A percentile compares a stretch with the other conserved stretches of the same genome.
These are phyloP conservation scores for Colletotrichum echinochloae DNA, from an alignment of 2,329 filamentous ascomycete species.

Conservation along the genomic window DNA sequence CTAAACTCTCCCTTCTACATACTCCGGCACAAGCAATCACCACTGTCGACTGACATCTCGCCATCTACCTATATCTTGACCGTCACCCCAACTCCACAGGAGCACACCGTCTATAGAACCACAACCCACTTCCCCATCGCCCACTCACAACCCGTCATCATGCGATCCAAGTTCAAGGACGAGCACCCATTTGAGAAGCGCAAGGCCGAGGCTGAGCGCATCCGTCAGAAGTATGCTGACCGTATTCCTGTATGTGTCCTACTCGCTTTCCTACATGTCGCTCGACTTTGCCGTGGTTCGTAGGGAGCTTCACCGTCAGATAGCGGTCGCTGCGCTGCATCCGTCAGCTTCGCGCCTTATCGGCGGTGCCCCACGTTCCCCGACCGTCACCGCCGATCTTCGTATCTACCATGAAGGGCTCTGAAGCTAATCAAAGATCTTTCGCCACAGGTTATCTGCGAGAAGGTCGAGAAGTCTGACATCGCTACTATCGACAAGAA, in stretches of 20 bases:
- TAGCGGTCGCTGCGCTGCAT: not conserved
- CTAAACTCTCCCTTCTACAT: conserved; percentile 41
- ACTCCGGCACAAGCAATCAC: conserved; percentile 38
- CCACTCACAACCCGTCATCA: conserved; percentile 64
- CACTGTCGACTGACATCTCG: conserved; percentile 25
- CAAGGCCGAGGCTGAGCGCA: conserved; percentile 99
- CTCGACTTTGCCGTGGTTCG: not conserved
- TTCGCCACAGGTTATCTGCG: conserved; percentile 87
- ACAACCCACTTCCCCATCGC: conserved; percentile 39
- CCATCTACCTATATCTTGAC: conserved; percentile 40
- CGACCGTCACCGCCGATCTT: conserved; percentile 38
- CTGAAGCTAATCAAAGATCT: conserved; percentile 42
- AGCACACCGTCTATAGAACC: conserved; percentile 34
- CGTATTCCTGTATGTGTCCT: conserved; percentile 86
- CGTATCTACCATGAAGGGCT: conserved; percentile 1
- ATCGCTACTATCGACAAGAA: conserved; percentile 99
- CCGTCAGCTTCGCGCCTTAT: conserved; percentile 35
- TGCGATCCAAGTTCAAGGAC: conserved; percentile 99
- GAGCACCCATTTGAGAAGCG: conserved; percentile 99
- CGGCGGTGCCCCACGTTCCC: conserved; percentile 32
- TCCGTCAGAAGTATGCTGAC: conserved; percentile 98
- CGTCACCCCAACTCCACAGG: conserved; percentile 31
- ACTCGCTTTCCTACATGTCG: conserved; percentile 2
- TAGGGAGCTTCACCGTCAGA: conserved; percentile 2
- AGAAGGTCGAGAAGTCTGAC: conserved; percentile 99